Evolutionary conservation across 805 yeast species (phyloP), one percentile per base, ranked within the genome.

Genomic region (Teunomyces barrocoloradensis): DNA sequence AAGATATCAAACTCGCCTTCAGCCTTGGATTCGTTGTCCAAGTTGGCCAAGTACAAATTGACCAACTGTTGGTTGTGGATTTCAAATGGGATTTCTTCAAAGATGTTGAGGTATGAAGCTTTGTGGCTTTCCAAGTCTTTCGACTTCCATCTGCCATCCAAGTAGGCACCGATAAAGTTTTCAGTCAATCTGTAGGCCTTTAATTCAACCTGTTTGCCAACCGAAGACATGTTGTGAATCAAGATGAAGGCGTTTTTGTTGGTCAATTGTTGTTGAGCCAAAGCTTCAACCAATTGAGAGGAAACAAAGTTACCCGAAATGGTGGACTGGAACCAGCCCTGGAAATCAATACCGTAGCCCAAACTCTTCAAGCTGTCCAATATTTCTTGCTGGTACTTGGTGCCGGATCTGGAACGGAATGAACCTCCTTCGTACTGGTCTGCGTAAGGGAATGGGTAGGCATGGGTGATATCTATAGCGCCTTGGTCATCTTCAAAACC

Each of bases 261-360:
- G 53, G 66, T 64, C 52, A 77, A 63, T 68, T 87, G 94, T 61
- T 80, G 80, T 50, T 79, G 79, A 40, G 82, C 79, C 69, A 89
- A 75, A 34, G 82, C 76, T 57, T 89, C 96, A 25, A 89, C 74
- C 44, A 87, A 73, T 46, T 80, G 80, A 46, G 79, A 77, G 50
- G 83, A 81, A 58, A 84, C 79, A 61, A 82, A 83, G 62, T 82
- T 82, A 40, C 94, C 94, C 34, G 86, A 78, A 44, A 74, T 70
- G 25, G 89, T 76, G 38, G 85, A 75, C 61, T 87, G 80, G 69
- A 87, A 89, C 89, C 91, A 89, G 29, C 96, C 96, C 53, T 84
- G 79, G 50, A 84, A 75, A 60, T 83, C 87, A 37, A 81, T 74
- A 40, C 90, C 91, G 50, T 80, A 74, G 42, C 85, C 84, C 51